These are phyloP conservation scores for Deinandra increscens DNA, from an alignment of 129 eudicot species.

Conservation along the genomic window DNA sequence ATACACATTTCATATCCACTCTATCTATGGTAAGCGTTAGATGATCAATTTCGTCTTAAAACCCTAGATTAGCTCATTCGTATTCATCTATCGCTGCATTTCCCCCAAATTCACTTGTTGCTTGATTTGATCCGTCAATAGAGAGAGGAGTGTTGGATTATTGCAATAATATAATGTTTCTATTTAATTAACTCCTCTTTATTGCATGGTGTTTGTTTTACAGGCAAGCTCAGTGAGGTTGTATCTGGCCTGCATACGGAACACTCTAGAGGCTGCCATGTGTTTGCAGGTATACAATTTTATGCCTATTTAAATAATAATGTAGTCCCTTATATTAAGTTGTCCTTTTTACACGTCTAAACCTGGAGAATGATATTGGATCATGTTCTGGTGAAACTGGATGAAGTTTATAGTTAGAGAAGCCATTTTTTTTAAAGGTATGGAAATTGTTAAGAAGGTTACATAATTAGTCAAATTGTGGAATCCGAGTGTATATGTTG, in stretches of 20 bases:
- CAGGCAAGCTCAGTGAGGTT: constrained; percentile 69
- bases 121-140: too few relatives aligned
- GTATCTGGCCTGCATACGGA: constrained; percentile 78
- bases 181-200: background rate
- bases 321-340: background rate
- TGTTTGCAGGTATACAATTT: constrained; percentile 32
- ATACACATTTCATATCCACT: background rate
- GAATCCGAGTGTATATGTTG: background rate
- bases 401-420: background rate
- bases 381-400: background rate
- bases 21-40: background rate
- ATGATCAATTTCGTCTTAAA: background rate
- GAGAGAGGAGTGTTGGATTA: background rate
- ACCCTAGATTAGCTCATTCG: background rate
- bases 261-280: constrained; percentile 93
- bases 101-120: background rate
- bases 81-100: background rate
- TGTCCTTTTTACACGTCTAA: background rate
- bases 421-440: background rate
- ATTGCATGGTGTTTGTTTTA: too few relatives aligned
- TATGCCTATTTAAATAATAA: background rate
- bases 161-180: background rate
- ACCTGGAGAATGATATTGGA: too few relatives aligned
- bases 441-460: background rate
- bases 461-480: background rate